Conservation (phyloP, 2,329 filamentous ascomycete genomes). For the Sporothrix schenckii region DNA sequence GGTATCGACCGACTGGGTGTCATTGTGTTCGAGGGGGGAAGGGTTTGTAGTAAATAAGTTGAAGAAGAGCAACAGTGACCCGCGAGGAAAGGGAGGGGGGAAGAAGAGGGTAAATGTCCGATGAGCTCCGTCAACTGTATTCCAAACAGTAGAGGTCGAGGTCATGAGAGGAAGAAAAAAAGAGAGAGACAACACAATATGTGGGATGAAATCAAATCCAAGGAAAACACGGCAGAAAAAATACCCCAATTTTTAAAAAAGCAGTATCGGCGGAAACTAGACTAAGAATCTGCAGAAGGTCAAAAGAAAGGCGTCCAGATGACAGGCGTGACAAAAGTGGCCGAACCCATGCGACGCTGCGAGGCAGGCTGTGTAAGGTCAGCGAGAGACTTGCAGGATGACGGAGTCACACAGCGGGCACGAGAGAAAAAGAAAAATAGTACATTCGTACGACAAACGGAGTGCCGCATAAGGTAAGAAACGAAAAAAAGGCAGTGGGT, state of each 20-base stretch:
- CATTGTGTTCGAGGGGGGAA: slow-evolving; percentile 21
- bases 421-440: not conserved
- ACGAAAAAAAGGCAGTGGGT: not conserved
- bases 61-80: not conserved
- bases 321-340: not conserved
- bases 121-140: not conserved
- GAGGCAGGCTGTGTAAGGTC: not conserved
- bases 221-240: not conserved
- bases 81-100: not conserved
- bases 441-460: no score
- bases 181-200: not conserved
- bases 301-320: slow-evolving; percentile 11
- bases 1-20: slow-evolving; percentile 40
- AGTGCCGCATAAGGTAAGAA: not conserved
- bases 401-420: slow-evolving; percentile 2
- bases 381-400: not conserved
- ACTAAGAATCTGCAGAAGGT: not conserved
- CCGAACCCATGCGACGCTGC: not conserved
- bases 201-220: slow-evolving; percentile 2
- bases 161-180: not conserved
- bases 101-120: not conserved
- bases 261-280: not conserved
- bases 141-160: not conserved
- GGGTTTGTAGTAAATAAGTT: not conserved
- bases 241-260: not conserved